Evolutionary conservation across 1,284 basidiomycete genomes (phyloP), one percentile per base, ranked within the genome.

Genomic region (Ustilago sp.): DNA sequence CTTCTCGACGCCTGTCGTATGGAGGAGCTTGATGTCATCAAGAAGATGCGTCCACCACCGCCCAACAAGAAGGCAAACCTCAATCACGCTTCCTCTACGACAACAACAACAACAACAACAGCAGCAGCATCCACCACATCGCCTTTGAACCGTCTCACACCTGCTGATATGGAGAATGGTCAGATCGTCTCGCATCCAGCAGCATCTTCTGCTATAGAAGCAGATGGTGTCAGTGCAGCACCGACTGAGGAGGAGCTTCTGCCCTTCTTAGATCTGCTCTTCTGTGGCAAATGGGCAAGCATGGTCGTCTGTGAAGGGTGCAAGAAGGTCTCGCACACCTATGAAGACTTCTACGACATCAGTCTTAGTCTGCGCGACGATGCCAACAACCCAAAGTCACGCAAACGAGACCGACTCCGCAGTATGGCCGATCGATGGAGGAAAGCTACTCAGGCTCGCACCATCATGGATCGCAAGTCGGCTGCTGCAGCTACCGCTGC

Each of bases 301-400:
- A 92, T 96, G 81, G 92, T 98, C 55, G 93, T 98, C 4, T 98
- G 95, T 86, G 94, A 95, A 82, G 91, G 91, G 63, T 98, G 95
- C 90, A 94, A 95, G 86, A 88, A 88, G 60, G 89, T 95, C 59
- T 95, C 94, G 4, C 92, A 94, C 78, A 95, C 93, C 12, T 93
- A 93, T 83, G 94, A 95, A 86, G 94, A 95, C 82, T 98, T 98
- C 86, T 92, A 93, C 85, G 95, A 97, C 86, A 91, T 98, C 78
- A 94, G 93, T 56, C 88, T 98, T 51, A 91, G 92, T 81, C 91
- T 95, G 83, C 67, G 76, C 8, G 61, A 70, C 57, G 73, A 71
- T 15, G 54, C 53, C n/a, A 50, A 35, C 55, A 71, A 59, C 35
- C 67, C 62, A 53, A 79, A 75, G 52, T 63, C 72, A 50, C 69